These are phyloP conservation scores for Ogataea paraovalis DNA, from an alignment of 805 yeast species.

Conservation along the genomic window DNA sequence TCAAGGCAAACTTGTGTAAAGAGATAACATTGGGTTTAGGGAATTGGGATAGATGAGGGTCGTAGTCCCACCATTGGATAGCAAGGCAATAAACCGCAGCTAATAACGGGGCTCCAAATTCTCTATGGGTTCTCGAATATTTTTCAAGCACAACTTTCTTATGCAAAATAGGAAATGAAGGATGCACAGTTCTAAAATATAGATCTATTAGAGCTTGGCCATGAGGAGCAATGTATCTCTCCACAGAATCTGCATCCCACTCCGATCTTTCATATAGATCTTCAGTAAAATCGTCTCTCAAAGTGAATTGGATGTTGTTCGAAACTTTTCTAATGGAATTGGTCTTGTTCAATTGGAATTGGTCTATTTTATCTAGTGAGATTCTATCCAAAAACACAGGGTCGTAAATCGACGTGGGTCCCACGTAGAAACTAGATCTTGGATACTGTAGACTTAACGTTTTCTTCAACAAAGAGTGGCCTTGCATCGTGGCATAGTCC, in stretches of 20 bases:
- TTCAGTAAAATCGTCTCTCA: conserved; percentile 77
- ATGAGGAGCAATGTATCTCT: conserved; percentile 84
- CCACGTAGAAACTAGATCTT: conserved; percentile 82
- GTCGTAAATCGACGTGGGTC: conserved; percentile 85
- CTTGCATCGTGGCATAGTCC: conserved; percentile 62
- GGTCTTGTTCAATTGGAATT: conserved; percentile 65
- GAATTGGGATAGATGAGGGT: conserved; percentile 66
- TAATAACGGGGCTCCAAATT: conserved; percentile 82
- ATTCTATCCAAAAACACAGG: conserved; percentile 61
- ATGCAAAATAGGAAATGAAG: conserved; percentile 86
- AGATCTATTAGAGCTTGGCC: conserved; percentile 78
- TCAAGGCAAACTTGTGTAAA: conserved; percentile 63
- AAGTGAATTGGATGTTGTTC: conserved; percentile 65
- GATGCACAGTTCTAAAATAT: conserved; percentile 83
- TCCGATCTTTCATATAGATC: conserved; percentile 66
- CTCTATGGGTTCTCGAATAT: conserved; percentile 85
- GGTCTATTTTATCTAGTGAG: conserved; percentile 68
- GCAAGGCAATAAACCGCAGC: conserved; percentile 91
- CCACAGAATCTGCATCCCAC: conserved; percentile 78
- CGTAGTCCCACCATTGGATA: conserved; percentile 92
- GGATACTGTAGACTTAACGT: conserved; percentile 82
- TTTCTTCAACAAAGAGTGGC: conserved; percentile 60
- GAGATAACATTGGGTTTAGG: conserved; percentile 76
- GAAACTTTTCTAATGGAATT: conserved; percentile 77
- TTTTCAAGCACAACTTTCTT: conserved; percentile 89